Evolutionary conservation across 2,329 filamentous ascomycete genomes (phyloP), one percentile per base, ranked within the genome.

Genomic region (Fusarium verticillioides): DNA sequence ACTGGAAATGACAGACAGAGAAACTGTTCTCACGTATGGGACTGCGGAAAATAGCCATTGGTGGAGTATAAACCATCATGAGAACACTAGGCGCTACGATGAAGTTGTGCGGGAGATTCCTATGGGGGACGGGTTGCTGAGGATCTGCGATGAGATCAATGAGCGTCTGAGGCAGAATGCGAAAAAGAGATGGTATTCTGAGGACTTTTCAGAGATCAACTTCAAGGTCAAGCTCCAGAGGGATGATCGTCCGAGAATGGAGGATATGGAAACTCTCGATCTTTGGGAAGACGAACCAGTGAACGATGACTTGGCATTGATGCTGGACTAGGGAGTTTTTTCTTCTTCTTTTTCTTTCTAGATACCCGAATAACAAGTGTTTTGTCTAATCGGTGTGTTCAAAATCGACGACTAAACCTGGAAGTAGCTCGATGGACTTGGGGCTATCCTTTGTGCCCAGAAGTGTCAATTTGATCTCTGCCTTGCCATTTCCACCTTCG

Each of bases 401-500:
- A 66, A 78, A 75, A 19, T 76, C 72, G 0, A 78, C n/a, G 12
- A 70, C 57, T 15, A 78, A n/a, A 1, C 76, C 74, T 5, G 76
- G 73, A 40, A 78, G 64, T 30, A 78, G 47, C 36, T 78, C 64
- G 15, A 78, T 66, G 8, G 64, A 73, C 58, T 69, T 54, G 18
- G 76, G 76, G 26, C 76, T 78, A 21, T 74, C 57, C n/a, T 66
- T 58, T 15, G 69, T 77, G 3, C 76, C 76, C 23, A 77, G 10
- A 1, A 78, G 62, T 10, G 76, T 74, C 43, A 78, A 52, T n/a
- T 52, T 71, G 5, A 78, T 67, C 36, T 76, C 68, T 16, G 65
- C 50, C n/a, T 70, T 67, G 4, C 54, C 43, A 11, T 43, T 30
- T 9, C 60, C 69, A 19, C 34, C 44, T 2, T 53, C 18, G 4